Conservation (phyloP, 495 filamentous ascomycete species). For the Aspergillus taichungensis region DNA sequence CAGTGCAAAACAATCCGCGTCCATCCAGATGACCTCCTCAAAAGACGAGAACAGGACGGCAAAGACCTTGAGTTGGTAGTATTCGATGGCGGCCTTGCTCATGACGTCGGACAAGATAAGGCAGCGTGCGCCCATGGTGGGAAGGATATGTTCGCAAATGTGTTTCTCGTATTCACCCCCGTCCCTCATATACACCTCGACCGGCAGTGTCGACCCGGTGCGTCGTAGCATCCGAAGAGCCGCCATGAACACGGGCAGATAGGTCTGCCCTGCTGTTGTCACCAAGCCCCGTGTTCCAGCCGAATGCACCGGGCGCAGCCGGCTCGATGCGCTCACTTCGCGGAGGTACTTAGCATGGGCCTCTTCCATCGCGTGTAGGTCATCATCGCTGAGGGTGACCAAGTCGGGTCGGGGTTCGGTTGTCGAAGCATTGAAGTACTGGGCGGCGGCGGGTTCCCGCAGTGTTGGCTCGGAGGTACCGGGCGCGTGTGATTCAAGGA, state of each 20-base stretch:
- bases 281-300: conserved; percentile 46
- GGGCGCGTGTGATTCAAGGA: conserved; percentile 25
- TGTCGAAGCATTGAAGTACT: conserved; percentile 27
- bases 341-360: conserved; percentile 38
- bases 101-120: conserved; percentile 39
- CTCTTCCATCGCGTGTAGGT: conserved; percentile 25
- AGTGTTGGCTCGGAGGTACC: conserved; percentile 23
- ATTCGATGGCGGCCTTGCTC: conserved; percentile 29
- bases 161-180: conserved; percentile 38
- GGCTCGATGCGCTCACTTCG: conserved; percentile 22
- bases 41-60: conserved; percentile 54
- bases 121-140: conserved; percentile 43
- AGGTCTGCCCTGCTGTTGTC: conserved; percentile 38
- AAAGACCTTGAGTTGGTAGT: conserved; percentile 54
- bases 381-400: conserved; percentile 23
- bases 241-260: conserved; percentile 40
- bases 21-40: conserved; percentile 53
- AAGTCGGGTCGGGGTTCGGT: conserved; percentile 26
- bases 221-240: conserved; percentile 51
- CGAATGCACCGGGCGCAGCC: conserved; percentile 33
- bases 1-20: conserved; percentile 49
- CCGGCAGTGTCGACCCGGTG: conserved; percentile 45
- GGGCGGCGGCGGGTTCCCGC: conserved; percentile 10
- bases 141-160: conserved; percentile 45
- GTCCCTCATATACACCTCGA: conserved; percentile 50